Percentiles rank a stretch among this genome's conserved stretches.
Conservation (phyloP, 2,329 filamentous ascomycete genomes). For the Dryadomyces quercus-mongolicae region DNA sequence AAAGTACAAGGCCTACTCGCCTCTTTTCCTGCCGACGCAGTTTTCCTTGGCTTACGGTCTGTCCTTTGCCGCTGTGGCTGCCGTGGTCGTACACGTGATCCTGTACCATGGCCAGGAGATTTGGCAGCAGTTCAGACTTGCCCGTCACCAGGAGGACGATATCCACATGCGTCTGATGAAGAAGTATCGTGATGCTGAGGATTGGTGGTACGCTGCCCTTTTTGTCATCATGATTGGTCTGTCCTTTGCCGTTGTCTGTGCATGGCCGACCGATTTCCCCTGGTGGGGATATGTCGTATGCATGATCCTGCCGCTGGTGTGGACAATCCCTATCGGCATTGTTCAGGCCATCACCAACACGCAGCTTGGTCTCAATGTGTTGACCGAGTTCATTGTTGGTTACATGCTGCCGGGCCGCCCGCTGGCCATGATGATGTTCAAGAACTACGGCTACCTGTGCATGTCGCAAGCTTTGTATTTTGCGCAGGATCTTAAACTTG, state of each 20-base stretch:
- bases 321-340: conserved; percentile 49
- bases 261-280: conserved; percentile 45
- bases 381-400: conserved; percentile 62
- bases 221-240: conserved; percentile 41
- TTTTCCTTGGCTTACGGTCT: conserved; percentile 50
- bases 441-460: conserved; percentile 59
- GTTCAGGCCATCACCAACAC: conserved; percentile 48
- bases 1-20: conserved; percentile 52
- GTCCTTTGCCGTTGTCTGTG: conserved; percentile 39
- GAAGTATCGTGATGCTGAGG: conserved; percentile 45
- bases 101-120: conserved; percentile 45
- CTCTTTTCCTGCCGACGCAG: conserved; percentile 51
- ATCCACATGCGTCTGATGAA: conserved; percentile 50
- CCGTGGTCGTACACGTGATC: conserved; percentile 43
- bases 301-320: conserved; percentile 43
- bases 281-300: conserved; percentile 46
- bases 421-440: conserved; percentile 68
- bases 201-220: conserved; percentile 45
- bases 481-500: conserved; percentile 53
- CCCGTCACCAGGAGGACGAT: conserved; percentile 44
- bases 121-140: conserved; percentile 40
- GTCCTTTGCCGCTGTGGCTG: conserved; percentile 43
- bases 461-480: conserved; percentile 57
- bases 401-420: conserved; percentile 62
- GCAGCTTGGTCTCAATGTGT: conserved; percentile 55